Evolutionary conservation across 2,329 filamentous ascomycete genomes (phyloP), one percentile per base, ranked within the genome.

Genomic region (Pseudogymnoascus sp.): DNA sequence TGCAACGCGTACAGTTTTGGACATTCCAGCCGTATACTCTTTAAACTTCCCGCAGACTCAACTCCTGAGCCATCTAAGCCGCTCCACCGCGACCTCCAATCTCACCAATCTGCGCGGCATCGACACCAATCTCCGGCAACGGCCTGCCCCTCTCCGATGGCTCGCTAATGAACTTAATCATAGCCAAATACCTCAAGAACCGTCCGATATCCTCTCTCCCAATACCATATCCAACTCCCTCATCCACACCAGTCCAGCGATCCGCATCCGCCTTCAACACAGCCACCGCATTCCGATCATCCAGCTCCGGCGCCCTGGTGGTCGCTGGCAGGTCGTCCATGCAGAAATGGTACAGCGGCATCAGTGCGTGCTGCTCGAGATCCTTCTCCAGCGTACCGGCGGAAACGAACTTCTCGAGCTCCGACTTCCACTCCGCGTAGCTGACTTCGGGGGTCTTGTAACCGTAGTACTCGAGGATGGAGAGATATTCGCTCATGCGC

Each of bases 401-500:
- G 2, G 81, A 75, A 3, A 78, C 71, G 41, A 78, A 79, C 11
- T 78, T 82, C 24, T 89, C 84, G 63, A 95, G 81, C 66, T 82
- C 81, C 28, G 79, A 77, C 66, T 83, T 84, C 91, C 91, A 96
- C 8, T 81, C 78, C 4, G 82, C 75, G 71, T 95, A 95, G 33
- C 81, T 77, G 2, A 89, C 81, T 65, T 86, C 81, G 0, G 88
- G 85, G 0, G 87, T 83, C 40, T 81, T 72, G 75, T 91, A 96
- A 26, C 91, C 90, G 72, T 90, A 96, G 31, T 79, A 81, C 71
- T 87, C 82, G 10, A 96, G 79, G 0, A 83, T 79, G 16, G 82
- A 82, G 14, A 95, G 81, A 76, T 86, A 96, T 72, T 91, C 82
- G 76, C 89, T 91, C 80, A 92, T 87, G 4, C 84, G 85, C 40